Conservation (phyloP, 192 early-diverging fungal species). For the Coemansia sp. region DNA sequence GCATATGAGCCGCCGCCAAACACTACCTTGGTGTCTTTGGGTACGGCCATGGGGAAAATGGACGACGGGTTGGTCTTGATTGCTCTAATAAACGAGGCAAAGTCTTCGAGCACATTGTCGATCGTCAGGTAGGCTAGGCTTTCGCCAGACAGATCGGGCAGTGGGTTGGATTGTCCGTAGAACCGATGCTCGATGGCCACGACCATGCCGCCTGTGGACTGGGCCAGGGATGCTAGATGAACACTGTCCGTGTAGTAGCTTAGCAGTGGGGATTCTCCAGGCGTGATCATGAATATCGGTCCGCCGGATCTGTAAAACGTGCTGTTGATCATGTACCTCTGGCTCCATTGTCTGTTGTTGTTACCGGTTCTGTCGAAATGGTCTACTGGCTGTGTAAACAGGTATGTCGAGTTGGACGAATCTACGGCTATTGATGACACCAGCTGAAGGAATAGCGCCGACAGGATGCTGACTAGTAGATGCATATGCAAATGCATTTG, state of each 20-base stretch:
- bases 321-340: conserved; percentile 37
- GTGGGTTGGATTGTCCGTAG: conserved; percentile 57
- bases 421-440: not conserved
- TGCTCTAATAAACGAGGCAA: conserved; percentile 24
- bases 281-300: conserved; percentile 31
- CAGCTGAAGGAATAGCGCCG: not conserved
- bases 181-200: conserved; percentile 62
- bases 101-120: conserved; percentile 34
- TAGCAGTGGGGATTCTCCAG: conserved; percentile 21
- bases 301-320: conserved; percentile 40
- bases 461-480: not conserved
- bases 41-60: conserved; percentile 18
- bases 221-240: conserved; percentile 43
- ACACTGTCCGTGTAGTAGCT: conserved; percentile 15
- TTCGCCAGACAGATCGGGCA: conserved; percentile 35
- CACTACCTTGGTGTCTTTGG: conserved; percentile 16
- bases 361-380: conserved; percentile 32
- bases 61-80: conserved; percentile 7
- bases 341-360: conserved; percentile 21
- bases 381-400: conserved; percentile 39
- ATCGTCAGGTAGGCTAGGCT: conserved; percentile 33
- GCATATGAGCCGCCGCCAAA: conserved; percentile 69
- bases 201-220: conserved; percentile 54
- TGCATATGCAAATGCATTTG: not conserved
- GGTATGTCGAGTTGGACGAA: conserved; percentile 4